phyloP scores from a whole-genome alignment of 306 rosid species.

The Argentina anserina region DNA sequence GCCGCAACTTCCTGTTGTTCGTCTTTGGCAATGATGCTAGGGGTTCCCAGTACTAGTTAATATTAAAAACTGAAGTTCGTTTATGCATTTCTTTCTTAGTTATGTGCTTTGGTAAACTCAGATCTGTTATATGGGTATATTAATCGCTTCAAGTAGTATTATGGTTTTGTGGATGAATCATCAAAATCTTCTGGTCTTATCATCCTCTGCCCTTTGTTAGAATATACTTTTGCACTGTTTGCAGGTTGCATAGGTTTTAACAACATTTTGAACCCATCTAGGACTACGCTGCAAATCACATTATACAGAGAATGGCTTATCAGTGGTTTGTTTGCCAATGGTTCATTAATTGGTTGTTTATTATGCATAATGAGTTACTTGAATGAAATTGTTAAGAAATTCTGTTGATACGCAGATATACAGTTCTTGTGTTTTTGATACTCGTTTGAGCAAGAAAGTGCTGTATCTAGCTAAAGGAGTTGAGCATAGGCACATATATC shows the following conservation, averaged over 20 bases:
- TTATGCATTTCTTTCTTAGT: slow-evolving; percentile 18
- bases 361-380: background rate
- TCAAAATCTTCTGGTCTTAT: background rate
- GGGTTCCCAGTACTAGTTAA: slow-evolving; percentile 23
- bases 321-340: too few relatives aligned
- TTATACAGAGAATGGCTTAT: background rate
- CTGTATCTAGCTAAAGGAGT: background rate
- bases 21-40: slow-evolving; percentile 19
- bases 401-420: background rate
- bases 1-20: slow-evolving; percentile 67
- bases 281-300: background rate
- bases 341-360: background rate
- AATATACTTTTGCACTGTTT: too few relatives aligned
- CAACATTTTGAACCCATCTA: background rate
- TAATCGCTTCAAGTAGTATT: background rate
- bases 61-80: slow-evolving; percentile 2
- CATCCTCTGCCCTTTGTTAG: too few relatives aligned
- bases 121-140: background rate
- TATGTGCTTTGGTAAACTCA: slow-evolving; percentile 13
- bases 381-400: background rate
- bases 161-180: background rate
- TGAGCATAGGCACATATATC: background rate
- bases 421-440: background rate
- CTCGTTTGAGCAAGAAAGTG: background rate
- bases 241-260: background rate